These are phyloP conservation scores for Xylaria sp. DNA, from an alignment of 2,329 filamentous ascomycete genomes.

Conservation along the genomic window DNA sequence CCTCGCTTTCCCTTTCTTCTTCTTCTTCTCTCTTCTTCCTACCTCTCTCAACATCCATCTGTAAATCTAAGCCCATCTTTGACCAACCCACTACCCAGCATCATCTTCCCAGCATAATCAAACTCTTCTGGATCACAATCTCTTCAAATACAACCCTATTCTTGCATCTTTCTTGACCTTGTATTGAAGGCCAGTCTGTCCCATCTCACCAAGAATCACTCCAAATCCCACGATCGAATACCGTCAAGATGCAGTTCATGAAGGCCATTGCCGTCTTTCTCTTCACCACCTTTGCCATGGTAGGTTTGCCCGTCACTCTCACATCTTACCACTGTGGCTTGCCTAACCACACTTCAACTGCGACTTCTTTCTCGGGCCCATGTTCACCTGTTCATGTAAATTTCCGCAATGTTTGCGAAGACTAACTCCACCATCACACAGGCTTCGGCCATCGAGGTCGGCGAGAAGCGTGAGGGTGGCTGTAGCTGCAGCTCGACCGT, in stretches of 20 bases:
- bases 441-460: slow-evolving; percentile 27
- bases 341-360: neutral
- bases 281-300: slow-evolving; percentile 36
- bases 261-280: slow-evolving; percentile 34
- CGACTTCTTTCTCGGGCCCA: neutral
- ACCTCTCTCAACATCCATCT: neutral
- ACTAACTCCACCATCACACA: slow-evolving; percentile 15
- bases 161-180: slow-evolving; percentile 2
- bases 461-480: slow-evolving; percentile 29
- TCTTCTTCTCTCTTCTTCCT: neutral
- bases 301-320: slow-evolving; percentile 29
- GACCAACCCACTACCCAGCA: neutral
- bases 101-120: slow-evolving; percentile 1
- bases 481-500: slow-evolving; percentile 32
- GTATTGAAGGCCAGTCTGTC: slow-evolving; percentile 13
- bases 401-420: neutral
- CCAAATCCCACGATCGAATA: neutral
- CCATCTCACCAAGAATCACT: slow-evolving; percentile 17
- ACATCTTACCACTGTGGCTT: neutral
- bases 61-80: too few species aligned
- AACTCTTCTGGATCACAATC: neutral
- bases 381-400: neutral
- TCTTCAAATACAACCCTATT: neutral
- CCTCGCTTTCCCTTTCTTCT: neutral
- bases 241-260: slow-evolving; percentile 39